These are phyloP conservation scores for Hyphopichia buzzinii DNA, from an alignment of 1,139 yeast species.

Conservation along the genomic window DNA sequence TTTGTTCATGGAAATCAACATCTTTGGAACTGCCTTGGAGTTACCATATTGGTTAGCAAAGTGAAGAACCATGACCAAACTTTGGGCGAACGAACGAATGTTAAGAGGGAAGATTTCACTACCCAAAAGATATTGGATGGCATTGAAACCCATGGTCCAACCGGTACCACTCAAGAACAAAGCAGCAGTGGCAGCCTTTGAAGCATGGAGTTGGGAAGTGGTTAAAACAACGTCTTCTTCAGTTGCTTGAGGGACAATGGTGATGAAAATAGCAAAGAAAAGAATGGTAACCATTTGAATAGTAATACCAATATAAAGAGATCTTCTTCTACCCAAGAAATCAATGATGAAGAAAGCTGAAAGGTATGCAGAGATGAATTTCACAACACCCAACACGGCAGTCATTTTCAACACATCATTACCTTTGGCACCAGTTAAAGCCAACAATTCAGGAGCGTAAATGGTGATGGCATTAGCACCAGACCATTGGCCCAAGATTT, in stretches of 20 bases:
- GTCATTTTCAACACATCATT: slow-evolving; percentile 27
- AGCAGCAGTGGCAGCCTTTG: slow-evolving; percentile 40
- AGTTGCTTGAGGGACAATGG: slow-evolving; percentile 32
- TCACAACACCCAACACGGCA: slow-evolving; percentile 33
- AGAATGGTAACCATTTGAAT: slow-evolving; percentile 14
- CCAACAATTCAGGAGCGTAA: slow-evolving; percentile 46
- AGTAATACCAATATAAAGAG: slow-evolving; percentile 25
- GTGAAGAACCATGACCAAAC: slow-evolving; percentile 46
- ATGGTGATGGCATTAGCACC: slow-evolving; percentile 51
- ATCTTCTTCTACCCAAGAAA: slow-evolving; percentile 27
- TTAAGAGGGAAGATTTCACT: slow-evolving; percentile 48
- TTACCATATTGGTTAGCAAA: slow-evolving; percentile 49
- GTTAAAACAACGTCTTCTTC: slow-evolving; percentile 16
- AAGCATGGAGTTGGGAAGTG: slow-evolving; percentile 22
- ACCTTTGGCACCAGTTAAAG: slow-evolving; percentile 33
- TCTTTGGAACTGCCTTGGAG: slow-evolving; percentile 43
- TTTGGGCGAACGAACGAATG: slow-evolving; percentile 41
- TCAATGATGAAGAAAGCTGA: slow-evolving; percentile 34
- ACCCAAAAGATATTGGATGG: slow-evolving; percentile 45
- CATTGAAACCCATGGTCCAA: slow-evolving; percentile 56
- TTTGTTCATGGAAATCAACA: slow-evolving; percentile 36
- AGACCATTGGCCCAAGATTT: slow-evolving; percentile 47
- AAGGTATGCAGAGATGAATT: slow-evolving; percentile 29
- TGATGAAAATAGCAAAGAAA: slow-evolving; percentile 34
- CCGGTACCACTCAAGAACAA: slow-evolving; percentile 45